Evolutionary conservation across 1,284 basidiomycete genomes (phyloP), one percentile per base, ranked within the genome.

Genomic region (Rhodotorula sp.): DNA sequence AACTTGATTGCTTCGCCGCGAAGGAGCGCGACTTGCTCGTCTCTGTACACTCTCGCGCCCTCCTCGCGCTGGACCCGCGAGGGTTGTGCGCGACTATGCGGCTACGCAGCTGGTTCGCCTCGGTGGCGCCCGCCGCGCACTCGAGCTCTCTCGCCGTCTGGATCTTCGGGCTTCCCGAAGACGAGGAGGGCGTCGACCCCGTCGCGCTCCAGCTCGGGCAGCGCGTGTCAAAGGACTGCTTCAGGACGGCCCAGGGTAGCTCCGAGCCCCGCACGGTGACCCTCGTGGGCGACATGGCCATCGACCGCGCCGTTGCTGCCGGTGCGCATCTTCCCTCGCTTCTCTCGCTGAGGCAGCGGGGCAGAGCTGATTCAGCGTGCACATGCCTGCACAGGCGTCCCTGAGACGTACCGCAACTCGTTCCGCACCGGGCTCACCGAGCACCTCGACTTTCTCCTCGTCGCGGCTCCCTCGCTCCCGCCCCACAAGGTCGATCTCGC

Each of bases 41-140:
- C 34, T 34, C 34, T 34, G 34, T 34, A 5, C 34, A 34, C 34
- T 34, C 34, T 34, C 50, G 21, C 52, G n/a, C 14, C 52, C 52
- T 17, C n/a, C 12, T 55, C 25, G 9, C 16, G 21, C 55, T 56
- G 41, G 49, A 42, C 34, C 41, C 55, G 34, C 42, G 42, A 42
- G 55, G 55, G 55, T 34, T 34, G 42, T 19, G 34, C 55, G n/a
- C 57, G 7, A 9, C 19, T 9, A 3, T 52, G 16, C 60, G 34
- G 45, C 62, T 63, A 17, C 25, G 55, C 27, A 44, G 25, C 44
- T 63, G 62, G 62, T 63, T 63, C 62, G 62, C 62, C 19, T 54
- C 62, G 1, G 53, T 63, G 44, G 62, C 52, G 53, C 52, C 52
- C 14, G 53, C 25, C 44, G n/a, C 25, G 44, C 53, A 44, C 34